Base-by-base conservation (phyloP, 805 yeast genomes). In the Pichia heedii region DNA sequence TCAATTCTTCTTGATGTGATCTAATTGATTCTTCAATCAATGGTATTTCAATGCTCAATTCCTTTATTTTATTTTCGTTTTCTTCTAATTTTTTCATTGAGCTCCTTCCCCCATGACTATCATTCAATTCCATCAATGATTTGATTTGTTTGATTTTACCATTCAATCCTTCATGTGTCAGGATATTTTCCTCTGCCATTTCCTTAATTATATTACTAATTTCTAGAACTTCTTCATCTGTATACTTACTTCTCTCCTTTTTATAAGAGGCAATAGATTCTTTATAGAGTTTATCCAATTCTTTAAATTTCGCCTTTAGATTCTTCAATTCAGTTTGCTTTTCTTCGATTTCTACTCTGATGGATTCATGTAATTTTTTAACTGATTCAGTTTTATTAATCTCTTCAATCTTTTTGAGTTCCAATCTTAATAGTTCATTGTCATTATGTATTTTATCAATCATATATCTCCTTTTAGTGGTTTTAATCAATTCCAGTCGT, bases 11-110 rank as follows among this genome's bases (percentile, higher is more conserved):
- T 27, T 67, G 59, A 9, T 77, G 67, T 12, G 57, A 56, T 1
- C 47, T 52, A 11, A 80, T 73, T 19, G 68, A 45, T 1, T 51
- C 43, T 18, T 54, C 54, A 29, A 66, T 48, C 3, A 49, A 47
- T 4, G 81, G 80, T 18, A 75, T 50, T 35, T 55, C 60, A 13
- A 45, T 53, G 41, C 68, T 66, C 7, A 73, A 53, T 29, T 62
- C 68, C 2, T 45, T 53, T 5, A 71, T 61, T 35, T 65, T 68
- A 16, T 48, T 48, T 42, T 63, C 66, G 37, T 76, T 69, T n/a
- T 58, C 61, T 33, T 68, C 62, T n/a, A 62, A 53, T 34, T 51
- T 50, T 19, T 51, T 50, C 9, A 62, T 39, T 1, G 65, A 54
- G 11, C 52, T 54, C n/a, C 50, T 54, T 19, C 59, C 60, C 6